Evolutionary conservation across 768 basidiomycete species (phyloP).

Genomic region (Lactifluus echinatus): DNA sequence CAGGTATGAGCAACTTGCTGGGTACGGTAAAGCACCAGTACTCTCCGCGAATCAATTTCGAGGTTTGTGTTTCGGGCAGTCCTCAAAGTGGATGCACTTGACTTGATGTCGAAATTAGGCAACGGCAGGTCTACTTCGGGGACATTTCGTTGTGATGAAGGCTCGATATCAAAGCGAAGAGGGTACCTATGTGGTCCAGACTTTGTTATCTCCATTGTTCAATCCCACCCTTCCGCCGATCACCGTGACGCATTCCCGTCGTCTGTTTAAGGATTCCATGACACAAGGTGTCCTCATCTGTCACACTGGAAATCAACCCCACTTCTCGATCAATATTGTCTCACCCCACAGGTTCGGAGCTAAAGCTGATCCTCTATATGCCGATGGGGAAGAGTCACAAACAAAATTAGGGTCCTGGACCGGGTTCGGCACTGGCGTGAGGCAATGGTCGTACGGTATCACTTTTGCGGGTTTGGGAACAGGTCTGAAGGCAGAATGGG

Average conservation of each 20-base stretch:
- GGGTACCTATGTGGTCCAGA: slow-evolving; percentile 10
- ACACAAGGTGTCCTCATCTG: slow-evolving; percentile 17
- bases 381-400: slow-evolving; percentile 6
- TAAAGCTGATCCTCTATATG: slow-evolving; percentile 5
- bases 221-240: slow-evolving; percentile 14
- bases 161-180: slow-evolving; percentile 12
- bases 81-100: not conserved
- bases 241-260: slow-evolving; percentile 19
- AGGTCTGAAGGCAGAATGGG: slow-evolving; percentile 42
- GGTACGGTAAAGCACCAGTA: slow-evolving; percentile 73
- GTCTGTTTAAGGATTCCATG: slow-evolving; percentile 18
- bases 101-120: slow-evolving; percentile 16
- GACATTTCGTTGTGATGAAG: slow-evolving; percentile 10
- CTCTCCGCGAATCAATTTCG: slow-evolving; percentile 48
- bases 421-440: slow-evolving; percentile 40
- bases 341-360: slow-evolving; percentile 8
- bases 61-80: slow-evolving; percentile 24
- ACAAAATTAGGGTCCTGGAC: slow-evolving; percentile 38
- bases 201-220: slow-evolving; percentile 13
- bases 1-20: slow-evolving; percentile 29
- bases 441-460: slow-evolving; percentile 42
- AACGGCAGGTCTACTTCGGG: slow-evolving; percentile 20
- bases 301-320: slow-evolving; percentile 11
- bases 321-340: slow-evolving; percentile 15
- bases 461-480: slow-evolving; percentile 40